These are phyloP conservation scores for Smittium culicis DNA, from an alignment of 371 early-diverging fungal genomes.

Conservation along the genomic window DNA sequence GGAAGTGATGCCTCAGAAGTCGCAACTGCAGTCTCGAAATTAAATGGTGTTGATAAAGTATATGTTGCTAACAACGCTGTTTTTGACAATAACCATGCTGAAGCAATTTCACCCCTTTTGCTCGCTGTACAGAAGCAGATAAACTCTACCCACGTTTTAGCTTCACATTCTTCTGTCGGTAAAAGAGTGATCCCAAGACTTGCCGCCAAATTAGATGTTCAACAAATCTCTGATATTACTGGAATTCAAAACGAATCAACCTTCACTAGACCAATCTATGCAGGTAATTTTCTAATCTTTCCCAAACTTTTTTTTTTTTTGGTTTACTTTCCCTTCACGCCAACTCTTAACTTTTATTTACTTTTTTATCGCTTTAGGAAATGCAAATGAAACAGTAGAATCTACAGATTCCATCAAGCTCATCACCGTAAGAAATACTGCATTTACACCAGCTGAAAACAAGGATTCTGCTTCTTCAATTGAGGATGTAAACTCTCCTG, in stretches of 20 bases:
- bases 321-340: no score
- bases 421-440: slow-evolving; percentile 80
- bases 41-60: slow-evolving; percentile 67
- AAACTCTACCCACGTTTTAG: slow-evolving; percentile 70
- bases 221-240: slow-evolving; percentile 80
- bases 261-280: slow-evolving; percentile 94
- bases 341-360: not conserved
- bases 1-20: slow-evolving; percentile 51
- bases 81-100: slow-evolving; percentile 67
- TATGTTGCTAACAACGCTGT: slow-evolving; percentile 64
- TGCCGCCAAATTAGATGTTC: slow-evolving; percentile 82
- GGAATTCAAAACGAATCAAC: slow-evolving; percentile 64
- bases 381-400: slow-evolving; percentile 92
- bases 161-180: slow-evolving; percentile 76
- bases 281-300: slow-evolving; percentile 36
- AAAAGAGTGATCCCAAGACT: slow-evolving; percentile 89
- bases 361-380: no score
- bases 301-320: not conserved
- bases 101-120: slow-evolving; percentile 64
- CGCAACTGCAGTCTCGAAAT: slow-evolving; percentile 50
- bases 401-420: slow-evolving; percentile 74
- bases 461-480: slow-evolving; percentile 39
- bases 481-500: slow-evolving; percentile 53
- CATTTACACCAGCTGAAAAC: slow-evolving; percentile 61
- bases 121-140: slow-evolving; percentile 51